Percentiles rank a stretch among this genome's conserved stretches.
phyloP scores from a whole-genome alignment of 2,329 filamentous ascomycete genomes.

The Aspergillus sp. region DNA sequence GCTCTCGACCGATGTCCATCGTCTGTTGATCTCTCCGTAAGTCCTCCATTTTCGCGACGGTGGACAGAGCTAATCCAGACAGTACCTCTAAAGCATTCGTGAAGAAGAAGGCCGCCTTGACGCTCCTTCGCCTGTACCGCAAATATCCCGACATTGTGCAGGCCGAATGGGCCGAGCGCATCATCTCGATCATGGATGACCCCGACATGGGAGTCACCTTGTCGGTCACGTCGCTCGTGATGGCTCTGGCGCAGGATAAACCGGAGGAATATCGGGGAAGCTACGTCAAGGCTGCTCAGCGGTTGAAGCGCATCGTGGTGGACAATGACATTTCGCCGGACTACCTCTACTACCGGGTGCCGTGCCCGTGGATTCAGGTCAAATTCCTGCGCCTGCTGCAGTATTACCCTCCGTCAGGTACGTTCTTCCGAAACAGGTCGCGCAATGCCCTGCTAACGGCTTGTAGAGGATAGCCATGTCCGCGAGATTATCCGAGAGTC shows the following conservation, averaged over 20 bases:
- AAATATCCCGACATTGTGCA: slow-evolving; percentile 94
- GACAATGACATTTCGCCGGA: slow-evolving; percentile 86
- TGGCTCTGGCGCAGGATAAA: slow-evolving; percentile 90
- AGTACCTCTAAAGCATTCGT: slow-evolving; percentile 92
- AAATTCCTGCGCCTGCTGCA: slow-evolving; percentile 89
- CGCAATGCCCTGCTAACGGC: slow-evolving; percentile 2
- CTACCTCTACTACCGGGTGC: slow-evolving; percentile 99
- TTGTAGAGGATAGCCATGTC: slow-evolving; percentile 81
- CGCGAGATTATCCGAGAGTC: slow-evolving; percentile 90
- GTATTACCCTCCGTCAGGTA: slow-evolving; percentile 93
- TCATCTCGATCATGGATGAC: slow-evolving; percentile 99
- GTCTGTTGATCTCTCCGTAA: slow-evolving; percentile 90
- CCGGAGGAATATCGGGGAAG: slow-evolving; percentile 92
- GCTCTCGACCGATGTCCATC: slow-evolving; percentile 85
- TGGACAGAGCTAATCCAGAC: slow-evolving; percentile 31
- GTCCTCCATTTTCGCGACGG: slow-evolving; percentile 34
- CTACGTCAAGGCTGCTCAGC: slow-evolving; percentile 88
- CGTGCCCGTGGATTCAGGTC: slow-evolving; percentile 96
- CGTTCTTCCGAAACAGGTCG: slow-evolving; percentile 24
- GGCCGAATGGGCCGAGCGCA: slow-evolving; percentile 94
- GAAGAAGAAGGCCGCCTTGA: slow-evolving; percentile 97
- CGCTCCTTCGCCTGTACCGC: slow-evolving; percentile 86
- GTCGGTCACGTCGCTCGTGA: slow-evolving; percentile 92
- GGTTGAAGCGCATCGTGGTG: slow-evolving; percentile 84
- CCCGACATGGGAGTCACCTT: slow-evolving; percentile 88